Evolutionary conservation across 352 stramenopile species (phyloP), one percentile per base, ranked within the genome.

Genomic region (Pythium aristosporum): DNA sequence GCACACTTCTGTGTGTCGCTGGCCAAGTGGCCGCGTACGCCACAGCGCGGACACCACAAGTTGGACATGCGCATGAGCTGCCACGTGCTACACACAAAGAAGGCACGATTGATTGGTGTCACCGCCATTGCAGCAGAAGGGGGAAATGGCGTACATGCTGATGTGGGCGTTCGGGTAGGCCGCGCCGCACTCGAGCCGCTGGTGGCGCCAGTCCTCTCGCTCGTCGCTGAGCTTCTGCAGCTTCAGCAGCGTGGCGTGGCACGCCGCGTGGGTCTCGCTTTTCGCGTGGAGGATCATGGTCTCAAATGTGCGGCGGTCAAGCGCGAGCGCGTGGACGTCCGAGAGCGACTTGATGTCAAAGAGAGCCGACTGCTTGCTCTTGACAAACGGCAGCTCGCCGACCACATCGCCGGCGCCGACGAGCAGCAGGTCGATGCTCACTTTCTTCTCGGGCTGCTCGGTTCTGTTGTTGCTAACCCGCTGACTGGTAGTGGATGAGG

Each of bases 41-140:
- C 83, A 47, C 83, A 90, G 53, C 79, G 76, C 56, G 77, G 74
- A 58, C 83, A 90, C 2, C 69, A 66, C 32, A 88, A 25, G 52
- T 84, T 86, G 10, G 80, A 87, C 79, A 92, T 92, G 8, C 82
- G 79, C 81, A 90, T 88, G 18, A 92, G 65, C 37, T 89, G 75
- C 72, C 77, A 90, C 6, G 82, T 90, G n/a, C 82, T 92, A 42
- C 18, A 20, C 16, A 13, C 8, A 39, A 39, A 39, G 34, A 39
- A 30, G 25, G 25, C 25, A 30, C 25, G 25, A 30, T 30, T 30
- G 25, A 30, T 30, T 30, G 25, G 25, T 30, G 25, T 5, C 25
- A 30, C 25, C 5, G 25, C 25, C 25, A 5, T 30, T 2, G 25
- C 25, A 30, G 25, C 25, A 21, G 39, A 46, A 46, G 12, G 39